Base-by-base conservation (phyloP, 1,139 yeast species). In the Saccharomyces hybrid region DNA sequence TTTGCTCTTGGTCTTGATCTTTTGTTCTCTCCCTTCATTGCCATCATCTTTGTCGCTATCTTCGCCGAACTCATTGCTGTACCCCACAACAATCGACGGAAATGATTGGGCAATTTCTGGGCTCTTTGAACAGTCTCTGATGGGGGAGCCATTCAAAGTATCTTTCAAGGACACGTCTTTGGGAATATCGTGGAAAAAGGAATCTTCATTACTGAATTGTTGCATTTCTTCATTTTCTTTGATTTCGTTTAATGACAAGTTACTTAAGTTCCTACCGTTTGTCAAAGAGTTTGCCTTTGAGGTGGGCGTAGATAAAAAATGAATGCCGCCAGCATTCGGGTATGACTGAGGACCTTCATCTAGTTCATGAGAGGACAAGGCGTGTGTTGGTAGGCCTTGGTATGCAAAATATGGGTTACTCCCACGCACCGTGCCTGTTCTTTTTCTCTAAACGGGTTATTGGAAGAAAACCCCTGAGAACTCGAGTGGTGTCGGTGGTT, bases 141-240 rank as follows among this genome's bases (percentile, higher is more conserved):
- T 38, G 2, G 44, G 44, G 3, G 44, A 38, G 44, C 12, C 44
- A 16, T 38, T 38, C 24, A 16, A 9, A 16, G 44, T 8, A 4
- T 38, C 44, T 11, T 16, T 38, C 5, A 38, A 4, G 4, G 44
- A 9, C 11, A 8, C 11, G 11, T 38, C 44, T 9, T 38, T 38
- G 12, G 44, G 44, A 9, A 38, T 38, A 19, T 38, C 44, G 14
- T 38, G 44, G 14, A 38, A 38, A 19, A 38, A 38, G 26, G 21
- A 28, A 14, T 51, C 53, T 6, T 42, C 52, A 8, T 53, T 55
- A 29, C 58, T 55, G 52, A 68, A 68, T 26, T 62, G 61, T 31
- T 61, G 59, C 2, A 63, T 58, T 51, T 65, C 68, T 52, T 66
- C 71, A 50, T 65, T 59, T 55, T 68, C 71, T 42, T 66, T 64